Percentiles rank a stretch among this genome's conserved stretches.
phyloP scores from a whole-genome alignment of 805 yeast genomes.

The Millerozyma acaciae region DNA sequence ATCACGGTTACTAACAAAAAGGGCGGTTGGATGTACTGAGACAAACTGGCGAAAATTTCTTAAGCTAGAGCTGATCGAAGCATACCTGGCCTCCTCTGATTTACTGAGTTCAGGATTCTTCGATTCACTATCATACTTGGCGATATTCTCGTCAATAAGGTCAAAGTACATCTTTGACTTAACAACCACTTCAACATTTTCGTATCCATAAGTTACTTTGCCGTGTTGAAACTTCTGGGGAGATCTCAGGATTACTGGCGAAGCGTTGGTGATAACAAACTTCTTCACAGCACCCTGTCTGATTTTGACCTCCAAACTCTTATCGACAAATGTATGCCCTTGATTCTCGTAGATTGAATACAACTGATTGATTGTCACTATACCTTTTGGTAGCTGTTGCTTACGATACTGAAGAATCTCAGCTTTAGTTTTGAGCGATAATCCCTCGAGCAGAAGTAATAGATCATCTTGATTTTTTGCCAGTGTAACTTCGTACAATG shows the following conservation, averaged over 20 bases:
- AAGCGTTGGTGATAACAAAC: constrained; percentile 41
- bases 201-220: constrained; percentile 40
- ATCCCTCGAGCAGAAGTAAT: constrained; percentile 31
- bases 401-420: constrained; percentile 33
- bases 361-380: constrained; percentile 44
- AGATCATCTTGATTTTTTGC: constrained; percentile 18
- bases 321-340: constrained; percentile 50
- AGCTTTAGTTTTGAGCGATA: constrained; percentile 31
- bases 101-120: neutral
- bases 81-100: constrained; percentile 8
- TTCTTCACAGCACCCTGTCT: constrained; percentile 35
- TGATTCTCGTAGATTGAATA: constrained; percentile 44
- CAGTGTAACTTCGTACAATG: constrained; percentile 8
- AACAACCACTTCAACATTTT: constrained; percentile 36
- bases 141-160: constrained; percentile 14
- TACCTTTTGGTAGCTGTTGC: constrained; percentile 33
- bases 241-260: constrained; percentile 41
- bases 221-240: constrained; percentile 28
- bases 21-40: constrained; percentile 21
- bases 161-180: constrained; percentile 20
- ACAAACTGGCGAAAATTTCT: constrained; percentile 20
- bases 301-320: constrained; percentile 34
- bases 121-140: constrained; percentile 4
- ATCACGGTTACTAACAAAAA: constrained; percentile 19
- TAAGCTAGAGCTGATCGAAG: constrained; percentile 12